Base-by-base conservation (phyloP, 139 green algal genomes). In the Chlorella sp. region DNA sequence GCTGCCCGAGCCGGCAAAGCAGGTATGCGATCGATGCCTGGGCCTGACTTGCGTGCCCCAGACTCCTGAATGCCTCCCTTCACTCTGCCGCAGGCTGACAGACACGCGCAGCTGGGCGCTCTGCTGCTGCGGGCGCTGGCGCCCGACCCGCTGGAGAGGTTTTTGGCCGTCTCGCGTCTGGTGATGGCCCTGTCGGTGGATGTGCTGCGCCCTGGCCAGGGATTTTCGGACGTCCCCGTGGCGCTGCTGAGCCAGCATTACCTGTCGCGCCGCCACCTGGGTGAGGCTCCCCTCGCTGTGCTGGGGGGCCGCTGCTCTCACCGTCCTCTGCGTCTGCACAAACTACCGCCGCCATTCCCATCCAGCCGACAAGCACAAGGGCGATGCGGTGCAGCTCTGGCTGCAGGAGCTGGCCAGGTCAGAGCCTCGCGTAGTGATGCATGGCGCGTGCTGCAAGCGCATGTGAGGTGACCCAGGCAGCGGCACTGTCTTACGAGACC, bases 351-450 rank as follows among this genome's bases (percentile, higher is more conserved):
- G 8, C 41, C 35, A 6, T 23, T 31, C 0, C 33, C 31, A 4
- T 66, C 46, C 61, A 79, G 73, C 46, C 31, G 61, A 69, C 35
- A 61, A 61, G 15, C 61, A 79, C 73, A 45, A 48, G 17, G 73
- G 73, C 35, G 73, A 79, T 46, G 36, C 60, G 33, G 66, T 79
- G 61, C 60, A 64, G 27, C 38, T 79, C 15, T 72, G 45, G 35
- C 61, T 79, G 35, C 73, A 79, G 25, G 73, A 79, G 73, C 46
- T 71, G n/a, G 21, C n/a, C 56, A 5, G n/a, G n/a, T n/a, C n/a
- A n/a, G n/a, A n/a, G n/a, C n/a, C n/a, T n/a, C n/a, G n/a, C n/a
- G 46, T 15, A 27, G 46, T 27, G 15, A 15, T 19, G 19, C 46
- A 55, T 55, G 17, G 15, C 17, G 46, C 17, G 46, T 2, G 19